These are phyloP conservation scores for Debaryomyces nepalensis DNA, from an alignment of 1,139 yeast species.

Conservation along the genomic window DNA sequence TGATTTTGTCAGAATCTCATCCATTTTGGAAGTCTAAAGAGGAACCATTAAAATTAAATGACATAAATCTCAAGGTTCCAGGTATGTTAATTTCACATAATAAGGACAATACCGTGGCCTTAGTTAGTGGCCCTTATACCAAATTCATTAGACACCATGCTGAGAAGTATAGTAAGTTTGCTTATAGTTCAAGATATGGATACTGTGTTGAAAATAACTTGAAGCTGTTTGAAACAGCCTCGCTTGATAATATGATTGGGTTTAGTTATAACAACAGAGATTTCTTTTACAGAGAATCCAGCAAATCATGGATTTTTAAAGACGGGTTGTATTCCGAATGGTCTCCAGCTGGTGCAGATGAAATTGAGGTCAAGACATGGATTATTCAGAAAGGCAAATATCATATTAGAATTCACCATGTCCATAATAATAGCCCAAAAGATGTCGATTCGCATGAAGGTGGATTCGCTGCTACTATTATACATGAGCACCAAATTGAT, in stretches of 20 bases:
- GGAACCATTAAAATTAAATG: too few relatives aligned
- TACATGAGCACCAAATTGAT: background rate
- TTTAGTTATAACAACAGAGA: conserved; percentile 16
- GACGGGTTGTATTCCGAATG: conserved; percentile 25
- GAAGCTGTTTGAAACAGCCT: conserved; percentile 22
- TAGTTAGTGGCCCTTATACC: too few relatives aligned
- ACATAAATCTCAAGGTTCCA: too few relatives aligned
- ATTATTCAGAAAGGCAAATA: conserved; percentile 23
- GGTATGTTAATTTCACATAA: too few relatives aligned
- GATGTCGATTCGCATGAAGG: conserved; percentile 25
- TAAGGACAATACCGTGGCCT: too few relatives aligned
- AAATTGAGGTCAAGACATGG: conserved; percentile 24
- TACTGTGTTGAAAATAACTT: conserved; percentile 26
- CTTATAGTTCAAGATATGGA: too few relatives aligned
- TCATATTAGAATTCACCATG: conserved; percentile 28
- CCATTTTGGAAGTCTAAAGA: too few relatives aligned
- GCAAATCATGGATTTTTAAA: conserved; percentile 15
- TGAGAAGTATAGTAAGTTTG: too few relatives aligned
- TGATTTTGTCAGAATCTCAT: conserved; percentile 16
- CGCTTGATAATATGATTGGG: conserved; percentile 25
- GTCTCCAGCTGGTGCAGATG: conserved; percentile 23
- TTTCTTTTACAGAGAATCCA: conserved; percentile 16
- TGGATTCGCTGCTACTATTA: conserved; percentile 11
- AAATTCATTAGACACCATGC: too few relatives aligned
- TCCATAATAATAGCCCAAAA: conserved; percentile 18